Evolutionary conservation across 495 filamentous ascomycete species (phyloP).

Genomic region (Trichoderma orchidacearum): DNA sequence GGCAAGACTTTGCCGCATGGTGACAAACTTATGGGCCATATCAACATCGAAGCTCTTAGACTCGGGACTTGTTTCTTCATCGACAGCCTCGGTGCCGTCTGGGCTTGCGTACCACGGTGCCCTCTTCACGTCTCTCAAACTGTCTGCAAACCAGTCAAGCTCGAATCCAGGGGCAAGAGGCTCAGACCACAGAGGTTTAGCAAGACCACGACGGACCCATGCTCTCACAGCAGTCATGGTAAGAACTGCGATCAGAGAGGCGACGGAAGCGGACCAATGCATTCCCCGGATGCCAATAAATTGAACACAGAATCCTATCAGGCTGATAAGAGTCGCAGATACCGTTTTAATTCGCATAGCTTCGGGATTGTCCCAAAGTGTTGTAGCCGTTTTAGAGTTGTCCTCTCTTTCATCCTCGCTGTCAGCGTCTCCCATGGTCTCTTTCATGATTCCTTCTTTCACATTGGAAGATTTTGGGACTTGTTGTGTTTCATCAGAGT

Average conservation of each 20-base stretch:
- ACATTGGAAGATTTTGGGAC: too few relatives aligned
- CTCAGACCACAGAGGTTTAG: conserved; percentile 20
- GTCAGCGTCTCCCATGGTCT: too few relatives aligned
- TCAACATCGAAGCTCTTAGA: neutral
- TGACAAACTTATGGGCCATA: neutral
- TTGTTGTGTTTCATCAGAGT: neutral
- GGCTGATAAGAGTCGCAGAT: conserved; percentile 13
- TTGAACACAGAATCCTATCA: conserved; percentile 35
- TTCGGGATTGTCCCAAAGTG: too few relatives aligned
- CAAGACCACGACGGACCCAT: conserved; percentile 26
- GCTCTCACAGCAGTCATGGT: conserved; percentile 34
- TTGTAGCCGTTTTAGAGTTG: too few relatives aligned
- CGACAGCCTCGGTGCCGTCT: neutral
- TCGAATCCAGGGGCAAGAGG: conserved; percentile 20
- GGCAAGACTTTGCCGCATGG: conserved; percentile 3
- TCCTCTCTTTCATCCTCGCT: too few relatives aligned
- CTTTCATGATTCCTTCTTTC: too few relatives aligned
- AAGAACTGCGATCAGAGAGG: conserved; percentile 30
- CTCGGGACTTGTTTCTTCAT: neutral
- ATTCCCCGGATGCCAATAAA: conserved; percentile 37
- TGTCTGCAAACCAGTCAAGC: conserved; percentile 28
- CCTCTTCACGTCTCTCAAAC: neutral
- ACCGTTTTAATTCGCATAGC: conserved; percentile 8
- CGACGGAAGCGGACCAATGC: conserved; percentile 32
- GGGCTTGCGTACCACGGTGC: neutral